Conservation (phyloP, 2,329 filamentous ascomycete species). For the Coniochaeta pulveracea region DNA sequence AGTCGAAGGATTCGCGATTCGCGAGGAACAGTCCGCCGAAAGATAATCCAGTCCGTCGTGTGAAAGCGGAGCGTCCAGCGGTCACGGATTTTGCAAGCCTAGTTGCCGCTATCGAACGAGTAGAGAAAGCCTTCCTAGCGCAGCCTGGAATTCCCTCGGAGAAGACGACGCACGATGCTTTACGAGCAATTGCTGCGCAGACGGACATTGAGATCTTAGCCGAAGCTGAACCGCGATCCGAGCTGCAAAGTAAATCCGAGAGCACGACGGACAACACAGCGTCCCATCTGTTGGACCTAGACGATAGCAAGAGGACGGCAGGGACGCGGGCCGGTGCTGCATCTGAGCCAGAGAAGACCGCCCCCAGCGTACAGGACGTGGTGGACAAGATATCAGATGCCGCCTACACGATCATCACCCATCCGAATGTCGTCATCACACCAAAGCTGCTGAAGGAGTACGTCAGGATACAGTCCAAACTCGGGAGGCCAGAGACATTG, state of each 20-base stretch:
- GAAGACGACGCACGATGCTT: slow-evolving; percentile 28
- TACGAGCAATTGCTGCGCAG: slow-evolving; percentile 31
- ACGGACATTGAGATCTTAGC: slow-evolving; percentile 24
- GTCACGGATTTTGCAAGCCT: slow-evolving; percentile 27
- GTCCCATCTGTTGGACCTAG: slow-evolving; percentile 13
- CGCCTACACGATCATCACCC: slow-evolving; percentile 59
- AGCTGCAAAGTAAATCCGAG: slow-evolving; percentile 23
- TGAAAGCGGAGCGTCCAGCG: not conserved
- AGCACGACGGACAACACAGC: slow-evolving; percentile 17
- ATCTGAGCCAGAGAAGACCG: too few relatives aligned
- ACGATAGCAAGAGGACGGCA: slow-evolving; percentile 8
- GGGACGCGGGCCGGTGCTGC: slow-evolving; percentile 3
- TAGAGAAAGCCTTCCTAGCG: slow-evolving; percentile 29
- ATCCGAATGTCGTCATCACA: slow-evolving; percentile 72
- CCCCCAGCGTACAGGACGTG: slow-evolving; percentile 26
- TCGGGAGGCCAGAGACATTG: slow-evolving; percentile 64
- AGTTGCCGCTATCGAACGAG: slow-evolving; percentile 27
- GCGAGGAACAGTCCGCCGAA: not conserved
- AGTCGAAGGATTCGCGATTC: not conserved
- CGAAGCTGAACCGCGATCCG: slow-evolving; percentile 24
- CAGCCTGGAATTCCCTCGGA: slow-evolving; percentile 32
- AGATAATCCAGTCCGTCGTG: not conserved
- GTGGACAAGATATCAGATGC: slow-evolving; percentile 42
- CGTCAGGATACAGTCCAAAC: slow-evolving; percentile 61
- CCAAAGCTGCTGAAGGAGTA: slow-evolving; percentile 62